A percentile compares a stretch with the other conserved stretches of the same genome.
These are phyloP conservation scores for Cyberlindnera misumaiensis DNA, from an alignment of 805 yeast species.

Conservation along the genomic window DNA sequence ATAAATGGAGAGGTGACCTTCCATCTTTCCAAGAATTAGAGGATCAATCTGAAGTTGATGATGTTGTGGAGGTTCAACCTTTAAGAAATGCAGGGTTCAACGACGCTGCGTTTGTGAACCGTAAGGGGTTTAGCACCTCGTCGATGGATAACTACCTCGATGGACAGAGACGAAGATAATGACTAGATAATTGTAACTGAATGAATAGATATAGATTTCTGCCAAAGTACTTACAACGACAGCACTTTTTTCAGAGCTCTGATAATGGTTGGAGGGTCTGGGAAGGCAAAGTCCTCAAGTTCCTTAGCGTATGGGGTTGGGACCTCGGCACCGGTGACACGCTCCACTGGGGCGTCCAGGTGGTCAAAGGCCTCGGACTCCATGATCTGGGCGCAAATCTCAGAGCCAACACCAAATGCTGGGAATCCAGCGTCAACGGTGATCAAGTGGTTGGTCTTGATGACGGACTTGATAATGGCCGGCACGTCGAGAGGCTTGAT, in stretches of 20 bases:
- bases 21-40: background rate
- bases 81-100: background rate
- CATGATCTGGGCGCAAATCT: conserved; percentile 95
- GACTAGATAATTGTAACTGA: background rate
- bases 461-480: conserved; percentile 77
- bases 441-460: conserved; percentile 94
- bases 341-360: conserved; percentile 96
- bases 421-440: conserved; percentile 98
- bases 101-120: conserved; percentile 1
- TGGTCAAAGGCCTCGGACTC: conserved; percentile 97
- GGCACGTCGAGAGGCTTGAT: conserved; percentile 94
- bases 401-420: conserved; percentile 97
- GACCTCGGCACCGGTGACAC: conserved; percentile 99
- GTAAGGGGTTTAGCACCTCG: background rate
- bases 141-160: background rate
- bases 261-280: conserved; percentile 84
- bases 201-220: background rate
- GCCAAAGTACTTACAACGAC: conserved; percentile 51
- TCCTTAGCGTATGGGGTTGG: conserved; percentile 98
- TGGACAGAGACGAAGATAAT: background rate
- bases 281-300: conserved; percentile 98
- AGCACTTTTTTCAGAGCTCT: conserved; percentile 80
- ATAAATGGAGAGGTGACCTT: background rate
- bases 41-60: too few relatives aligned
- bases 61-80: too few relatives aligned